Evolutionary conservation across 75 land plant species (phyloP).

Genomic region (Azolla pinnata): DNA sequence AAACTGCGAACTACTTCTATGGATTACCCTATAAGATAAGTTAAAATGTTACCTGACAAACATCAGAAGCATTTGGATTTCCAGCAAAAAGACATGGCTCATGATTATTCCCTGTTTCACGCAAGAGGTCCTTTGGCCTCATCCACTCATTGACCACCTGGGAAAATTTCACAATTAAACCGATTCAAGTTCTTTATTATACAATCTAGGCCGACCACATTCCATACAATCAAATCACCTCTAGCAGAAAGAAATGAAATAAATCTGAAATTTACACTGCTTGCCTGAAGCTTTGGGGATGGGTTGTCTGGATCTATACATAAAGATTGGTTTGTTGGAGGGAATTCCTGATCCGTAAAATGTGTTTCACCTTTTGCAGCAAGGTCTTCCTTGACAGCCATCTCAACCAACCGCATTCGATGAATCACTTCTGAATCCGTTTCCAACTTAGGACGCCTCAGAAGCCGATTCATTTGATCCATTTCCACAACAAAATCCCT

Average conservation of each 20-base stretch:
- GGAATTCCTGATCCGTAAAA: conserved; percentile 97
- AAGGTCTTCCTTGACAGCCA: conserved; percentile 92
- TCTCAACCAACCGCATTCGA: conserved; percentile 88
- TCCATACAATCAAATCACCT: background rate
- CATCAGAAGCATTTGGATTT: conserved; percentile 86
- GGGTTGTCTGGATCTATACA: conserved; percentile 83
- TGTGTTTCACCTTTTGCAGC: conserved; percentile 75
- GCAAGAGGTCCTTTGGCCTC: conserved; percentile 68
- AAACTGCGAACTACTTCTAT: conserved; percentile 97
- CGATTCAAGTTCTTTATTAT: background rate
- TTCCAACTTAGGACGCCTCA: conserved; percentile 76
- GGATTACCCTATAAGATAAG: conserved; percentile 50
- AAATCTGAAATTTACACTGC: too few relatives aligned
- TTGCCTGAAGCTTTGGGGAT: conserved; percentile 66
- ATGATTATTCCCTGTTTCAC: conserved; percentile 33
- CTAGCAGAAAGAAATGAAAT: background rate
- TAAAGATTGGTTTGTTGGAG: conserved; percentile 75
- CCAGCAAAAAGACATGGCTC: conserved; percentile 78
- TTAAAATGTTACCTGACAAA: conserved; percentile 69
- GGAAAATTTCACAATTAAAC: background rate
- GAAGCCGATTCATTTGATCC: conserved; percentile 69
- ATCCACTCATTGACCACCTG: conserved; percentile 93
- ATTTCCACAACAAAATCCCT: conserved; percentile 63
- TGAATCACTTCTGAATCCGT: conserved; percentile 79
- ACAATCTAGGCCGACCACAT: background rate